Conservation (phyloP, 306 rosid genomes). For the Prunus mongolica region DNA sequence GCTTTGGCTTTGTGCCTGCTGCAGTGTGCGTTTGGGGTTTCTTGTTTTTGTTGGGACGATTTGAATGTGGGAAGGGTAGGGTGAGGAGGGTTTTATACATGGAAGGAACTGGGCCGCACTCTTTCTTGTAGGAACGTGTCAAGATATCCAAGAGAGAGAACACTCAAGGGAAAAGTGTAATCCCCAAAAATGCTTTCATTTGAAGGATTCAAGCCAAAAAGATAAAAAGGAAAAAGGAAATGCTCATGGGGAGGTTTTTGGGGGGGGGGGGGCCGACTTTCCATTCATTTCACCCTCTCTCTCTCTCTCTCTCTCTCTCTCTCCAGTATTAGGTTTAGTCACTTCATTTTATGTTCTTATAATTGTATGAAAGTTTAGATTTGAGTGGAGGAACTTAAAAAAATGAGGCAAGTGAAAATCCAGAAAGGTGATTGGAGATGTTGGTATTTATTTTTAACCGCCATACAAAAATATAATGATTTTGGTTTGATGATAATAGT, state of each 20-base stretch:
- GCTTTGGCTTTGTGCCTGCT: too few species aligned
- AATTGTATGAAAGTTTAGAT: not conserved
- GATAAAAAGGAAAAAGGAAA: constrained; percentile 1
- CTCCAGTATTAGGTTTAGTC: not conserved
- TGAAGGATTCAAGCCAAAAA: not conserved
- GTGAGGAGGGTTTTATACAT: constrained; percentile 49
- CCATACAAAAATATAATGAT: constrained; percentile 23
- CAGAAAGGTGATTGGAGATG: constrained; percentile 18
- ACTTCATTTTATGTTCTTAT: not conserved
- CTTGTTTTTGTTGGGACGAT: constrained; percentile 27
- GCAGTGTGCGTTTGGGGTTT: not conserved
- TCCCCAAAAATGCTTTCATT: not conserved
- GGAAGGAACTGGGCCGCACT: constrained; percentile 37
- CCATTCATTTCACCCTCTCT: not conserved
- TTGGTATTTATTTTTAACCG: constrained; percentile 36
- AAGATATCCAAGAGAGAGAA: constrained; percentile 19
- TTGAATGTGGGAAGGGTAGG: constrained; percentile 24
- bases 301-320: not conserved
- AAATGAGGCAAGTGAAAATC: constrained; percentile 20
- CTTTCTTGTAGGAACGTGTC: constrained; percentile 39
- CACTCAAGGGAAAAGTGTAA: not conserved
- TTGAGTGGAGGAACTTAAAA: constrained; percentile 25
- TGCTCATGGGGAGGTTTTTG: constrained; percentile 13
- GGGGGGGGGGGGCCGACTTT: constrained; percentile 29
- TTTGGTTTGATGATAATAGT: constrained; percentile 24